Evolutionary conservation across 495 filamentous ascomycete species (phyloP), one percentile per base, ranked within the genome.

Genomic region (Penicillium nucicola): DNA sequence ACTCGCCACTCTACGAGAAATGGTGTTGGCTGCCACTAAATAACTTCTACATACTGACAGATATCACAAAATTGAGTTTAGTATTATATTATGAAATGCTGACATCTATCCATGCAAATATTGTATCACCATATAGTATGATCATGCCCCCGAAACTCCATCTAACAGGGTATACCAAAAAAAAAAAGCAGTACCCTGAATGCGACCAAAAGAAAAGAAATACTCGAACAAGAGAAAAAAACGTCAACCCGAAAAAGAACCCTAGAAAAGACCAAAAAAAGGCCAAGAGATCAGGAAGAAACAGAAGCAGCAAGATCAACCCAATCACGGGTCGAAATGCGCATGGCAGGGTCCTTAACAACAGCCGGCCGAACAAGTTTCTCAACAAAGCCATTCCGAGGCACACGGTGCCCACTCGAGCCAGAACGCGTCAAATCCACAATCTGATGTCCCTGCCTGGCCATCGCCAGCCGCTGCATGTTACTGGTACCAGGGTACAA

Each of bases 401-500:
- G 73, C 1, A 78, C 58, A 32, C 77, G 64, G 4, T 57, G 52
- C 14, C 71, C 76, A 48, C 68, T 69, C 8, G 62, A 43, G 7
- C 73, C 74, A 13, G 58, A 61, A 14, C 70, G 62, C 9, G 71
- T 70, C 41, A 76, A 78, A 0, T 78, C 70, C 38, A 80, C 51
- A 15, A 77, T 71, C 4, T 58, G 71, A 34, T 71, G 67, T 0
- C 78, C 78, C 41, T 80, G 69, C 14, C 69, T 65, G 2, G 76
- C 75, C 74, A 77, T 77, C 13, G 64, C 63, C 0, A 77, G 56
- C 20, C 72, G 67, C 55, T 73, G 68, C 53, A 75, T 63, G 30
- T 66, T 61, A 43, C 65, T 67, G 23, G 71, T 68, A 10, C 74
- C 71, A 1, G 75, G 69, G 54, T 82, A 85, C 0, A 83, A 66